Base-by-base conservation (phyloP, 1,284 basidiomycete genomes). In the Coniferiporia sulphurascens region DNA sequence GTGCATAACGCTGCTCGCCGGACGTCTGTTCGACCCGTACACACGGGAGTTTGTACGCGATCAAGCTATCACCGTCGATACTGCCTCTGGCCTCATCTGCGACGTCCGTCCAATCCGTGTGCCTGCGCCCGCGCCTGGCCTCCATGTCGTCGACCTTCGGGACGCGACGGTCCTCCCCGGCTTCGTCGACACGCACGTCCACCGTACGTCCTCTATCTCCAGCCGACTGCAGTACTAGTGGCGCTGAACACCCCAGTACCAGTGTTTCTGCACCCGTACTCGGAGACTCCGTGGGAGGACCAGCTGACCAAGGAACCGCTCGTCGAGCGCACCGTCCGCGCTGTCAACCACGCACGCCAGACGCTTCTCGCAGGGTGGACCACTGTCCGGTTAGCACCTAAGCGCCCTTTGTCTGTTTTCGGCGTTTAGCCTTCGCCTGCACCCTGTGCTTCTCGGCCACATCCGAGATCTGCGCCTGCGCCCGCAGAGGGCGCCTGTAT, bases 321-420 rank as follows among this genome's bases (percentile, higher is more conserved):
- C 12, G 72, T 72, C 1, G 81, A 85, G 65, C 73, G 83, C 9
- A 80, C 80, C 0, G 68, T 87, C 7, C 76, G 85, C 41, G 86
- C 86, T 1, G 81, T 83, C 0, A 76, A 80, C 1, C 85, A 87
- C 62, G 85, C 85, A 0, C 77, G 72, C 43, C 72, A 74, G 54
- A 88, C 84, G 1, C 72, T 87, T 8, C 73, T 83, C 73, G 83
- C 84, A 5, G 86, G 85, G 0, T 89, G 79, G 68, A 87, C 86
- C 0, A 78, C 82, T 5, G 84, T 87, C n/a, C 45, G 55, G 59
- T 56, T 17, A 49, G 61, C 54, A 32, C 48, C 5, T 54, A 21
- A 50, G n/a, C 48, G 27, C 38, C 22, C 38, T 46, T 17, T 54
- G 56, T 35, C 32, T 6, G 35, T 17, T 36, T 34, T 52, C 19